These are phyloP conservation scores for Polytolypa hystricis DNA, from an alignment of 2,329 filamentous ascomycete species.

Conservation along the genomic window DNA sequence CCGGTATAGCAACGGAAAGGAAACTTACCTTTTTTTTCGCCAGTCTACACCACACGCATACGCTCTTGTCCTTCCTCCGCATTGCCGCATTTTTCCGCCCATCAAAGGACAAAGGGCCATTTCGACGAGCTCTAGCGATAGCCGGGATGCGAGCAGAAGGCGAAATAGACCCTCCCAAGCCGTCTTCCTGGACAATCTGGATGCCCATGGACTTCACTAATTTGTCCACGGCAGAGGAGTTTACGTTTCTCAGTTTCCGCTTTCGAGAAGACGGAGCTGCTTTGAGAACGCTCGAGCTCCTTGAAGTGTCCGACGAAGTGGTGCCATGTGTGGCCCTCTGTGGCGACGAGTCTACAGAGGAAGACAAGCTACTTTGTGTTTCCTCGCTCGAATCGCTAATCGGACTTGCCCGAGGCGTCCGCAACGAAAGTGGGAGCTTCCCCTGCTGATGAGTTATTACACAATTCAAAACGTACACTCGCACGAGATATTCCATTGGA, in stretches of 20 bases:
- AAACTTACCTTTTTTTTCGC: conserved; percentile 33
- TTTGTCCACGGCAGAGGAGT: conserved; percentile 17
- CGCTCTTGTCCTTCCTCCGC: conserved; percentile 34
- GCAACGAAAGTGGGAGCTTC: background rate
- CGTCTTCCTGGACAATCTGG: conserved; percentile 35
- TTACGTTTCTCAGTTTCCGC: conserved; percentile 22
- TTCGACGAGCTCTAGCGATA: conserved; percentile 32
- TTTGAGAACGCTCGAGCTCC: background rate
- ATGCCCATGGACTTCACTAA: conserved; percentile 20
- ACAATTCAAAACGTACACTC: no score
- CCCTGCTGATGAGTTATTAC: background rate
- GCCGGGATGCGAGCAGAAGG: conserved; percentile 30
- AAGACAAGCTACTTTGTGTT: background rate
- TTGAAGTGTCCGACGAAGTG: background rate
- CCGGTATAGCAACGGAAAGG: background rate
- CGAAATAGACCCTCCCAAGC: conserved; percentile 30
- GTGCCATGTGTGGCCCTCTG: background rate
- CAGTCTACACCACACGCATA: conserved; percentile 33
- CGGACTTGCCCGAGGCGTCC: background rate
- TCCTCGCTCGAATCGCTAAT: background rate
- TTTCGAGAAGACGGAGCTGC: conserved; percentile 21
- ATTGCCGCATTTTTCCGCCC: conserved; percentile 31
- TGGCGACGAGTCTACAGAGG: background rate
- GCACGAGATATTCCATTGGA: no score
- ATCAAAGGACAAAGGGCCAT: conserved; percentile 29